Conservation (phyloP, 768 basidiomycete species). For the Podaxis sp. region DNA sequence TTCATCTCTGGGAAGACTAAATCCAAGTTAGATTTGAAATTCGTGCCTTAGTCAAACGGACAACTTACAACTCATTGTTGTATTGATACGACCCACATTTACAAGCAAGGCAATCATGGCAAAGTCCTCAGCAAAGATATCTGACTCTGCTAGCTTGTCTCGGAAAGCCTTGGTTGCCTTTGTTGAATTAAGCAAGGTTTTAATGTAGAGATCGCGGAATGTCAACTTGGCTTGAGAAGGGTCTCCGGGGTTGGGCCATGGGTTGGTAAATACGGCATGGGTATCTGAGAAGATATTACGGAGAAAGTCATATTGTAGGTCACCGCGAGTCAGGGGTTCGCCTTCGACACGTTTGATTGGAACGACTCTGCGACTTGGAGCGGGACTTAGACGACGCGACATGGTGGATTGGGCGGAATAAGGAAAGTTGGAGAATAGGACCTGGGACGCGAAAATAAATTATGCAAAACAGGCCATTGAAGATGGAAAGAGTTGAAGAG, state of each 20-base stretch:
- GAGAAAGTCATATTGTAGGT: slow-evolving; percentile 82
- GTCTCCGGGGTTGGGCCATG: slow-evolving; percentile 28
- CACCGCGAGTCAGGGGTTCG: slow-evolving; percentile 63
- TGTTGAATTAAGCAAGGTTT: slow-evolving; percentile 51
- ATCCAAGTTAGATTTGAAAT: slow-evolving; percentile 10
- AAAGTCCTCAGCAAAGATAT: slow-evolving; percentile 63
- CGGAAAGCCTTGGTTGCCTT: slow-evolving; percentile 71
- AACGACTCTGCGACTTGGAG: slow-evolving; percentile 36
- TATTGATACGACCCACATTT: slow-evolving; percentile 80
- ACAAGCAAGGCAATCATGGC: slow-evolving; percentile 74
- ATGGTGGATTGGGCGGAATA: slow-evolving; percentile 21
- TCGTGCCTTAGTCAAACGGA: slow-evolving; percentile 11
- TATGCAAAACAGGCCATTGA: neutral
- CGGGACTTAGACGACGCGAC: slow-evolving; percentile 42
- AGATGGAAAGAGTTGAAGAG: neutral
- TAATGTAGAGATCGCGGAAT: slow-evolving; percentile 65
- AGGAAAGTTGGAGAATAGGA: neutral
- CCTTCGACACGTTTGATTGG: slow-evolving; percentile 60
- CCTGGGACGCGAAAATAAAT: neutral
- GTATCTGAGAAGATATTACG: slow-evolving; percentile 72
- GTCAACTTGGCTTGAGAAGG: slow-evolving; percentile 34
- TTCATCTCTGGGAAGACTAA: slow-evolving; percentile 81
- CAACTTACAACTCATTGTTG: slow-evolving; percentile 78
- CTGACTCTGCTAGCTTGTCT: slow-evolving; percentile 65
- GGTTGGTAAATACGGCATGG: slow-evolving; percentile 53